phyloP scores from a whole-genome alignment of 441 rosid species.

The Mallotus japonicus region DNA sequence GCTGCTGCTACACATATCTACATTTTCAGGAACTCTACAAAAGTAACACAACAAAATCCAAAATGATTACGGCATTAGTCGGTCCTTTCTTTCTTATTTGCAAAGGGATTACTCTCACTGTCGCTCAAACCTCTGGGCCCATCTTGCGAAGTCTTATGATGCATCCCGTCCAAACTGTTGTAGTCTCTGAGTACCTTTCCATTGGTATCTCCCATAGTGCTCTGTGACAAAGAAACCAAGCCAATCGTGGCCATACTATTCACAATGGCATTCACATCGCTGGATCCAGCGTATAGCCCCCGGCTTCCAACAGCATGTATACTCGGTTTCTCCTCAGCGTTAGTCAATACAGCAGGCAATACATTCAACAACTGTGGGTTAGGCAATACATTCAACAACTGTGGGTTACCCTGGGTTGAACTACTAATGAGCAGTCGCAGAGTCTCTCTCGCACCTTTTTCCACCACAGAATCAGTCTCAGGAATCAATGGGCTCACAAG shows the following conservation, averaged over 20 bases:
- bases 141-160: constrained; percentile 10
- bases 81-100: constrained; percentile 16
- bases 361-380: constrained; percentile 43
- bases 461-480: constrained; percentile 56
- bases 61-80: not conserved
- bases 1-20: constrained; percentile 33
- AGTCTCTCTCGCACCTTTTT: constrained; percentile 90
- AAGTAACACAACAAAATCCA: not conserved
- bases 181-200: constrained; percentile 10
- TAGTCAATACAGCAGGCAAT: constrained; percentile 44
- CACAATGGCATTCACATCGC: constrained; percentile 45
- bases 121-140: constrained; percentile 13
- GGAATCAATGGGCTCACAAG: constrained; percentile 55
- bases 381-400: constrained; percentile 41
- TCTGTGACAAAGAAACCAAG: constrained; percentile 43
- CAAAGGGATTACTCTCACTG: not conserved
- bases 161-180: not conserved
- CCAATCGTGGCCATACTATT: constrained; percentile 41
- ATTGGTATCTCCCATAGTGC: constrained; percentile 20
- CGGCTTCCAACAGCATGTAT: constrained; percentile 51
- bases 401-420: constrained; percentile 50
- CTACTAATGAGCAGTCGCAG: constrained; percentile 71
- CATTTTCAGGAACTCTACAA: not conserved
- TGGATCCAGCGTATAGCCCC: constrained; percentile 53
- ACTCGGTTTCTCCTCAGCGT: constrained; percentile 33